Evolutionary conservation across 2,329 filamentous ascomycete genomes (phyloP).

Genomic region (Hypoxylon sp.): DNA sequence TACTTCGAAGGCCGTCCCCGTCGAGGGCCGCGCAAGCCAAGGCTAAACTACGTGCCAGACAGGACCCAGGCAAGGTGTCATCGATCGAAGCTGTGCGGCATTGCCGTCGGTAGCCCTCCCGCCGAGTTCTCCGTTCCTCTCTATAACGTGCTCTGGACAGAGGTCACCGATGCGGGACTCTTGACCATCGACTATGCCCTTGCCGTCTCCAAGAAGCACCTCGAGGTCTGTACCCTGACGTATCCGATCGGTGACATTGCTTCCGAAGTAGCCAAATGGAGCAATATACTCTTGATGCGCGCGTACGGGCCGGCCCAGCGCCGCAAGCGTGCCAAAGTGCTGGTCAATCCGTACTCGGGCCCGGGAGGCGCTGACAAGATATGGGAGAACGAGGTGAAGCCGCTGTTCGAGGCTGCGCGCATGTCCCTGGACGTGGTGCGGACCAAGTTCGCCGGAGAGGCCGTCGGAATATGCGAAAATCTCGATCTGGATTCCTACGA

Average conservation of each 20-base stretch:
- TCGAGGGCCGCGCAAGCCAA: background rate
- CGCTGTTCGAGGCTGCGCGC: conserved; percentile 81
- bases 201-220: conserved; percentile 63
- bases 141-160: conserved; percentile 86
- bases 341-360: conserved; percentile 91
- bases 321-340: conserved; percentile 81
- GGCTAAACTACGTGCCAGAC: conserved; percentile 33
- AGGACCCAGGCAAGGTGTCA: conserved; percentile 33
- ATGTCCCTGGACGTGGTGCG: conserved; percentile 77
- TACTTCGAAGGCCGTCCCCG: background rate
- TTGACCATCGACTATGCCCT: conserved; percentile 78
- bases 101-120: conserved; percentile 34
- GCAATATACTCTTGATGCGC: conserved; percentile 68
- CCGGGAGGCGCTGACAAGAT: conserved; percentile 77
- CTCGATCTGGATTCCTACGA: conserved; percentile 84
- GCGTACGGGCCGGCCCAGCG: conserved; percentile 75
- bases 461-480: conserved; percentile 75
- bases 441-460: conserved; percentile 79
- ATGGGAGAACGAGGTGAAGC: conserved; percentile 78
- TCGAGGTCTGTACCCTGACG: conserved; percentile 67
- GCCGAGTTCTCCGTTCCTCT: conserved; percentile 65
- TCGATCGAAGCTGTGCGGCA: conserved; percentile 40
- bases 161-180: conserved; percentile 61
- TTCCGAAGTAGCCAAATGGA: conserved; percentile 66
- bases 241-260: conserved; percentile 59